phyloP scores from a whole-genome alignment of 2,329 filamentous ascomycete species.

The Aureobasidium sp. region DNA sequence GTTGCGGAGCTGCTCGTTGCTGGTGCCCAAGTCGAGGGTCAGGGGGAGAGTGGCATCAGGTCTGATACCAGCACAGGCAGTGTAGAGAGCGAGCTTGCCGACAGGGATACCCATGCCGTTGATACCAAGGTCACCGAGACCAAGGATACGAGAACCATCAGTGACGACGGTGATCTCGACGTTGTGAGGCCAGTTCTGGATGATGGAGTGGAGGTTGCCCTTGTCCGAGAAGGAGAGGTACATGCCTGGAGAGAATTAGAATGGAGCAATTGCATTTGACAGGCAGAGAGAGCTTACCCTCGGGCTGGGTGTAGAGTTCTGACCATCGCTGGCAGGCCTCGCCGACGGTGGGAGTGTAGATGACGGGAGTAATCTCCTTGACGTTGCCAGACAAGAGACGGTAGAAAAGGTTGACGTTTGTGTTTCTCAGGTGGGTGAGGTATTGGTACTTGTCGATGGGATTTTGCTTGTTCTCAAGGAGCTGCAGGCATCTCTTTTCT shows the following conservation, averaged over 20 bases:
- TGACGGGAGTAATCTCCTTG: conserved; percentile 71
- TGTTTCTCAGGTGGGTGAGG: conserved; percentile 65
- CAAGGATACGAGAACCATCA: conserved; percentile 86
- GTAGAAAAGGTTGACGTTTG: conserved; percentile 78
- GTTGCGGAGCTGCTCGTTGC: conserved; percentile 58
- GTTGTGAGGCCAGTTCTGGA: conserved; percentile 88
- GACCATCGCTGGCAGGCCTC: conserved; percentile 97
- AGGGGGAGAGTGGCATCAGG: conserved; percentile 61
- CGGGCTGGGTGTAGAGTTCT: conserved; percentile 87
- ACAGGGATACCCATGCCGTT: conserved; percentile 98
- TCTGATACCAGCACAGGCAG: conserved; percentile 87
- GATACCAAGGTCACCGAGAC: conserved; percentile 88
- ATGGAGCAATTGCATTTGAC: background rate
- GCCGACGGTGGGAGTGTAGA: conserved; percentile 86
- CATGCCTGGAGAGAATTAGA: conserved; percentile 44
- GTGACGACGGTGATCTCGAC: conserved; percentile 97
- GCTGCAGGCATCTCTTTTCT: conserved; percentile 55
- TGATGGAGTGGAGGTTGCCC: conserved; percentile 79
- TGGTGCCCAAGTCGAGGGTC: conserved; percentile 57
- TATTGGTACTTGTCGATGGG: conserved; percentile 79
- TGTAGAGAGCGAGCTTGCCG: conserved; percentile 93
- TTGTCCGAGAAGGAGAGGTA: conserved; percentile 95
- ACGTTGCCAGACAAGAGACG: conserved; percentile 69
- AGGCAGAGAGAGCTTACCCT: conserved; percentile 50
- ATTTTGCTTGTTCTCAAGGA: conserved; percentile 63